These are phyloP conservation scores for Trichoderma arundinaceum DNA, from an alignment of 2,329 filamentous ascomycete genomes.

Conservation along the genomic window DNA sequence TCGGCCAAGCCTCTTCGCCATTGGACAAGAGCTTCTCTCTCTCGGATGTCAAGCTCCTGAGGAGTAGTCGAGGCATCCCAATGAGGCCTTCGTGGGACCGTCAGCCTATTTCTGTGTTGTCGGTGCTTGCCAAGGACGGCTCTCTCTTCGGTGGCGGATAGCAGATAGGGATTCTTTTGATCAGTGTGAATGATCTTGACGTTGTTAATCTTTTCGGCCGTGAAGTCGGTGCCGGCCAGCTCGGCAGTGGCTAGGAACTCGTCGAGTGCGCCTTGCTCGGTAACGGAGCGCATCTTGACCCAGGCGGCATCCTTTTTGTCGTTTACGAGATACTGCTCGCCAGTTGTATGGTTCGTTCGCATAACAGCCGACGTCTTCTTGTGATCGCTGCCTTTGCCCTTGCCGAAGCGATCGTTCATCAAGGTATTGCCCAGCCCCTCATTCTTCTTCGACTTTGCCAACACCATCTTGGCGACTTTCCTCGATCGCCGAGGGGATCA, in stretches of 20 bases:
- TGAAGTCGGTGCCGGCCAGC: conserved; percentile 97
- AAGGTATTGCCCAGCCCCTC: conserved; percentile 95
- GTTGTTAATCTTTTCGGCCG: conserved; percentile 98
- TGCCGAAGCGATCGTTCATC: conserved; percentile 98
- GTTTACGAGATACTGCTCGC: conserved; percentile 91
- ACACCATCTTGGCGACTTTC: conserved; percentile 54
- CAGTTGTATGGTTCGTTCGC: conserved; percentile 77
- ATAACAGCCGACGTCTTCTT: conserved; percentile 68
- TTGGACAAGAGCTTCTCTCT: conserved; percentile 80
- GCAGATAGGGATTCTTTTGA: conserved; percentile 91
- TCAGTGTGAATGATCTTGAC: conserved; percentile 98
- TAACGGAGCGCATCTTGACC: conserved; percentile 99
- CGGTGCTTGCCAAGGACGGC: conserved; percentile 80
- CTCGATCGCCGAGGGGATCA: neutral
- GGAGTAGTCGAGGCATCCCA: conserved; percentile 89
- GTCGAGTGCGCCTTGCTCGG: conserved; percentile 93
- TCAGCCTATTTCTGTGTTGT: conserved; percentile 77
- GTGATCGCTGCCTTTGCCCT: conserved; percentile 83
- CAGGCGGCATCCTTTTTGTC: conserved; percentile 88
- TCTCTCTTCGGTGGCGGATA: conserved; percentile 84
- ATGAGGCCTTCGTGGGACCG: conserved; percentile 84
- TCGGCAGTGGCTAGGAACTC: conserved; percentile 96
- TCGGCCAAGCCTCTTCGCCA: conserved; percentile 93
- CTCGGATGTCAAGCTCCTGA: conserved; percentile 76
- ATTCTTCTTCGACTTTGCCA: conserved; percentile 90